Evolutionary conservation across 2,329 filamentous ascomycete species (phyloP).

Genomic region (Capronia coronata): DNA sequence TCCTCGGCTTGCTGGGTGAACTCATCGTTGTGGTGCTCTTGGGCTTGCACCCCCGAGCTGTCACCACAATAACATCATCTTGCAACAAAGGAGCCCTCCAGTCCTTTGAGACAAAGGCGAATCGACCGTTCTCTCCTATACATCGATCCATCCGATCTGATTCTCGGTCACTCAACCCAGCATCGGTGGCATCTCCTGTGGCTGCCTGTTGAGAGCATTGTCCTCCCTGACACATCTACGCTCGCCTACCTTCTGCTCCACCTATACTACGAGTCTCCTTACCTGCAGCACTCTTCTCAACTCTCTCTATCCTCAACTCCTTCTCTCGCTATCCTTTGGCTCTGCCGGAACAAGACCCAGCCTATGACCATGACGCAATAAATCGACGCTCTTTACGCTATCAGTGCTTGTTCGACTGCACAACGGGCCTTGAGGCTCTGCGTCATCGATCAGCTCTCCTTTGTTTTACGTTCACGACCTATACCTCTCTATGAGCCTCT

Average conservation of each 20-base stretch:
- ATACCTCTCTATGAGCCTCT: constrained; percentile 28
- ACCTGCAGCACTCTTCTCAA: constrained; percentile 1
- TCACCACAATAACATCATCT: constrained; percentile 14
- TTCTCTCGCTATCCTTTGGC: constrained; percentile 14
- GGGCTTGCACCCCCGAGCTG: constrained; percentile 3
- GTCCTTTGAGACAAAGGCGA: constrained; percentile 13
- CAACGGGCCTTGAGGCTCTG: constrained; percentile 29
- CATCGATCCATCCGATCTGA: constrained; percentile 4
- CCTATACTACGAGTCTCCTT: constrained; percentile 13
- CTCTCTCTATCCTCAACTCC: constrained; percentile 4
- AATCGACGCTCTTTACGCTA: constrained; percentile 24
- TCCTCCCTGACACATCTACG: constrained; percentile 14
- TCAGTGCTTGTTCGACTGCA: constrained; percentile 26
- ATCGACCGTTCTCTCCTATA: constrained; percentile 3
- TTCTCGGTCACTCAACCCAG: constrained; percentile 5
- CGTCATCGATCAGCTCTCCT: constrained; percentile 25
- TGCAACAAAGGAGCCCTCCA: constrained; percentile 14
- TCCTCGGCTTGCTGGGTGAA: constrained; percentile 6
- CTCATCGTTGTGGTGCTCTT: constrained; percentile 14
- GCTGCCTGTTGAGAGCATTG: constrained; percentile 19
- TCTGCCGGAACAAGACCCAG: constrained; percentile 21
- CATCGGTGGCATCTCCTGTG: constrained; percentile 11
- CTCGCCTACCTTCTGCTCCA: constrained; percentile 3
- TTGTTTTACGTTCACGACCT: constrained; percentile 27
- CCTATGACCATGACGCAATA: constrained; percentile 25